These are phyloP conservation scores for Schrenkiella parvula DNA, from an alignment of 345 rosid genomes.

Conservation along the genomic window DNA sequence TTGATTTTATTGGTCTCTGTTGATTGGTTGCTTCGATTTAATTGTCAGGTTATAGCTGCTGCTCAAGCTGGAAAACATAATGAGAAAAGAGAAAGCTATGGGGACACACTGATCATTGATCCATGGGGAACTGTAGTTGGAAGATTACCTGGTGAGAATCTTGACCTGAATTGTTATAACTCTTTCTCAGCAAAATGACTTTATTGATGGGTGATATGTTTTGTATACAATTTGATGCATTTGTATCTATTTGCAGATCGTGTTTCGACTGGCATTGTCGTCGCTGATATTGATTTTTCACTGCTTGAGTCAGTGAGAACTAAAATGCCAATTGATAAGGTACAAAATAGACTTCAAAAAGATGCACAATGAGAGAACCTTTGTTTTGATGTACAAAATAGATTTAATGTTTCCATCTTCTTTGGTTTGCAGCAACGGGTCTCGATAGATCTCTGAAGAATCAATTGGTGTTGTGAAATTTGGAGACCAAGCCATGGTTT, in stretches of 20 bases:
- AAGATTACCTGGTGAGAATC: slow-evolving; percentile 63
- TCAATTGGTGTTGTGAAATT: too few relatives aligned
- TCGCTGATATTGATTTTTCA: slow-evolving; percentile 80
- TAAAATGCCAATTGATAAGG: slow-evolving; percentile 84
- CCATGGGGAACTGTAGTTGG: slow-evolving; percentile 89
- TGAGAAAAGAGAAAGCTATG: slow-evolving; percentile 79
- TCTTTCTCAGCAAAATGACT: not conserved
- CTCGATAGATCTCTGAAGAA: too few relatives aligned
- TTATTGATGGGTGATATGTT: not conserved
- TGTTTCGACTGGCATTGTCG: slow-evolving; percentile 64
- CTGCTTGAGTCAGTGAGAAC: slow-evolving; percentile 75
- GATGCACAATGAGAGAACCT: too few relatives aligned
- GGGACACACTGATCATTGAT: slow-evolving; percentile 82
- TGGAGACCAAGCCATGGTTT: too few relatives aligned
- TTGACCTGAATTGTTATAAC: not conserved
- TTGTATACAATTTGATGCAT: not conserved
- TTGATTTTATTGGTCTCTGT: not conserved
- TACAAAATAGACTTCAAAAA: too few relatives aligned
- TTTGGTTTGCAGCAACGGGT: too few relatives aligned
- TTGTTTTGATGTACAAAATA: too few relatives aligned
- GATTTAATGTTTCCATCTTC: too few relatives aligned
- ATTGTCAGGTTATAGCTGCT: slow-evolving; percentile 92
- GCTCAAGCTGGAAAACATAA: slow-evolving; percentile 89
- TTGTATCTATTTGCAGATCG: slow-evolving; percentile 44
- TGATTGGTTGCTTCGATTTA: slow-evolving; percentile 8